Evolutionary conservation across 139 green algal species (phyloP), one percentile per base, ranked within the genome.

Genomic region (Microglena sp.): DNA sequence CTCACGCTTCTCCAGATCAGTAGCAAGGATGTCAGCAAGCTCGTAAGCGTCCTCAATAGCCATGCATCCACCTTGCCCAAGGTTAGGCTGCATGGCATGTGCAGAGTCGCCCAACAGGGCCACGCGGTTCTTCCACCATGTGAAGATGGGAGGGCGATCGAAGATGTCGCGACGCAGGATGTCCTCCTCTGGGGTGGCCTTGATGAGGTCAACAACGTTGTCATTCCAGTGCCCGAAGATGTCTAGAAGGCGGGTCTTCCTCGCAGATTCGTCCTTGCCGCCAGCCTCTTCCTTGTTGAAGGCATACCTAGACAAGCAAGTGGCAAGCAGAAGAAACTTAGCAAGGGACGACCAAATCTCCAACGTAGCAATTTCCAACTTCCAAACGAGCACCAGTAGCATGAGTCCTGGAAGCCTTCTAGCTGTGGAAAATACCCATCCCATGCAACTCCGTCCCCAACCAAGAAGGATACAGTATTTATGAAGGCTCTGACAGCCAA

Each of bases 61-160:
- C 89, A 95, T 95, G 82, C 93, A 95, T 11, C 89, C 89, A 71
- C 66, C 92, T 71, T 97, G 94, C 2, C 94, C 94, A 70, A 99
- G 79, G 82, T 99, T 99, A 65, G 94, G 94, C 85, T 97, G 92
- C 91, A 99, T 97, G 8, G 94, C 90, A 67, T 99, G 94, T 27
- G 87, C 89, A n/a, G 72, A 81, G 74, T 99, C 94, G 2, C 94
- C 94, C 46, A 99, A 80, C 46, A 99, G 79, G 0, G 80, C 88
- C 21, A 97, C 91, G 7, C 84, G 72, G 27, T 87, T 86, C 64
- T 93, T 78, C 31, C 70, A 55, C 93, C 93, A 97, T 30, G 69
- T 73, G 63, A 94, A 86, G 63, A 89, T 89, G 33, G 82, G 82
- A 5, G 79, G 21, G 7, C 59, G 8, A 36, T 62, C 40, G 24